Base-by-base conservation (phyloP, 768 basidiomycete genomes). In the Agrocybe pediades region DNA sequence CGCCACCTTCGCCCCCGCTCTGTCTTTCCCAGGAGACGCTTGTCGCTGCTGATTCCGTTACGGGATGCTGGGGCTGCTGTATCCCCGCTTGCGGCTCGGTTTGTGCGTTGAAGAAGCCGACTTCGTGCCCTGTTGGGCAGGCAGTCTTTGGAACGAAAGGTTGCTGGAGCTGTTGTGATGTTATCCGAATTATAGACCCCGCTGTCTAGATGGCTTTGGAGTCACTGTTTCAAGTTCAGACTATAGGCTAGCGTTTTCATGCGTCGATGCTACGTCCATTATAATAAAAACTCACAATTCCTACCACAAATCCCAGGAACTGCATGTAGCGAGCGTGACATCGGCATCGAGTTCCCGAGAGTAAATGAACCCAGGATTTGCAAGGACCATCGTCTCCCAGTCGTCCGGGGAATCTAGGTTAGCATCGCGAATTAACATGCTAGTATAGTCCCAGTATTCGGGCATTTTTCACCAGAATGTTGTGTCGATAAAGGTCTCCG, bases 131-230 rank as follows among this genome's bases (percentile, higher is more conserved):
- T 27, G 26, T 29, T 11, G 40, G 40, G 17, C 23, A 19, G 24
- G 41, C 25, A 19, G n/a, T 49, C n/a, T n/a, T n/a, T 23, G 53
- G 53, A 8, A 29, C 24, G 4, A 47, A 49, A 24, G 47, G 53
- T 9, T 54, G 53, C 30, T 54, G 53, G 53, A 47, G 53, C 23
- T 54, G 53, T 41, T 54, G 53, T 39, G 44, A 43, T 16, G 26
- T 46, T 19, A 7, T 16, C 16, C 5, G 25, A 29, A 23, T 20
- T 17, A n/a, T n/a, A n/a, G n/a, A n/a, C n/a, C n/a, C n/a, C n/a
- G n/a, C n/a, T n/a, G n/a, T n/a, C n/a, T n/a, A n/a, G n/a, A n/a
- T n/a, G n/a, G n/a, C n/a, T n/a, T n/a, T n/a, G n/a, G n/a, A n/a
- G n/a, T n/a, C n/a, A n/a, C n/a, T n/a, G n/a, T n/a, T n/a, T n/a